These are phyloP conservation scores for Nemania serpens DNA, from an alignment of 2,329 filamentous ascomycete species.

Conservation along the genomic window DNA sequence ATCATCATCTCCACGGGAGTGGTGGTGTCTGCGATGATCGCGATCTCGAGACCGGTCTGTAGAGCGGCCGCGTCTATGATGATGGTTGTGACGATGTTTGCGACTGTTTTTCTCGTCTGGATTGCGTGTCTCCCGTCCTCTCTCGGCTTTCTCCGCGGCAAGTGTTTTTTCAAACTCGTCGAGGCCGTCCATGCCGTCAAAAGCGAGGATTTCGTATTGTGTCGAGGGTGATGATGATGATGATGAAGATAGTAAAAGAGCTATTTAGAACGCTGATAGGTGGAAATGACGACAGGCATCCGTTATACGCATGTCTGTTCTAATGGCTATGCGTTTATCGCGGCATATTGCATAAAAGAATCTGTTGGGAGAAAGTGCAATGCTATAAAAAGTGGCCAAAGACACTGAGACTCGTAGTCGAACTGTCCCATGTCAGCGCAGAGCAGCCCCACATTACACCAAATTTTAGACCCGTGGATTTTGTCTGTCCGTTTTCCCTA, in stretches of 20 bases:
- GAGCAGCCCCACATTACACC: background rate
- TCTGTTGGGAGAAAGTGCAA: too few species aligned
- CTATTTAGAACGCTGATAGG: background rate
- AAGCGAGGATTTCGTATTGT: background rate
- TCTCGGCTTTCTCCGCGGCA: slow-evolving; percentile 64
- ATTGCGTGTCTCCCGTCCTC: slow-evolving; percentile 47
- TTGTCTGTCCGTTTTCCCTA: slow-evolving; percentile 2
- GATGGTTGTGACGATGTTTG: slow-evolving; percentile 51
- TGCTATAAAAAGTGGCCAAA: slow-evolving; percentile 9
- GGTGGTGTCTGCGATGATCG: slow-evolving; percentile 44
- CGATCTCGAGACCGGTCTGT: slow-evolving; percentile 49
- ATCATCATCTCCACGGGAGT: slow-evolving; percentile 46
- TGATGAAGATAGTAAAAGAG: background rate
- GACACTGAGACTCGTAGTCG: slow-evolving; percentile 15
- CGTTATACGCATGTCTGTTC: slow-evolving; percentile 1
- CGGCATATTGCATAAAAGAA: background rate
- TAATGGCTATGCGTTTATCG: background rate
- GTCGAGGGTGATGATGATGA: background rate
- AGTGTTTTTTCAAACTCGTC: slow-evolving; percentile 80
- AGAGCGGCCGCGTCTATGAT: slow-evolving; percentile 45
- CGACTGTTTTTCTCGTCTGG: slow-evolving; percentile 51
- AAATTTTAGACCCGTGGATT: background rate
- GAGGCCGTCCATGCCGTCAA: slow-evolving; percentile 54
- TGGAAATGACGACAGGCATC: slow-evolving; percentile 23
- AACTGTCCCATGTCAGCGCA: slow-evolving; percentile 11